Evolutionary conservation across 2,329 filamentous ascomycete genomes (phyloP), one percentile per base, ranked within the genome.

Genomic region (Sclerotinia glacialis): DNA sequence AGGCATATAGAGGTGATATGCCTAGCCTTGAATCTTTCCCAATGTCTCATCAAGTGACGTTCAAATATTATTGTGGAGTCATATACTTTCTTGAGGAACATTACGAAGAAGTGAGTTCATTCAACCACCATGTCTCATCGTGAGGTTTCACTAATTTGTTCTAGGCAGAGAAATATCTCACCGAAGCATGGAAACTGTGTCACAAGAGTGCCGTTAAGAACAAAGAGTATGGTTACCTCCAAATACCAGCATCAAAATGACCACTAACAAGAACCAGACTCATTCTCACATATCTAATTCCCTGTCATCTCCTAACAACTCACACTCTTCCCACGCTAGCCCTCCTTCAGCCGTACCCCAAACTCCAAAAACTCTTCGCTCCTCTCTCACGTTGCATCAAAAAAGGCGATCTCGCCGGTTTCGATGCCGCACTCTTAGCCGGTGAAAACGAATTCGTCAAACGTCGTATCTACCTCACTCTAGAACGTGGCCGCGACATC

Each of bases 11-110:
- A 68, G 85, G 86, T 54, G 94, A 99, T 73, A 89, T 99, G 80
- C 95, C 95, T 0, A 81, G 85, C 0, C 82, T 97, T 40, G 84
- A 89, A 21, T 82, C 85, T 18, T 99, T 97, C 73, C 94, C 95
- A 1, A 92, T 89, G 75, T 89, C 93, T 3, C 95, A 99, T 75
- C 87, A 92, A 70, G 93, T 97, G 50, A 97, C 94, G 0, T 99
- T 97, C 80, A 94, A 93, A 76, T 99, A 97, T 79, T 98, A 97
- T 76, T 87, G 93, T 71, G 95, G 95, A 14, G 91, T 99, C 6
- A 85, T 99, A n/a, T 85, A 88, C 67, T 99, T 99, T 76, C 79
- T 99, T 6, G 93, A 98, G 69, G 96, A 99, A 76, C 92, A 97
- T 75, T 99, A 99, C 74, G 81, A 84, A 2, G 85, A 91, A 80